Evolutionary conservation across 2,329 filamentous ascomycete species (phyloP), one percentile per base, ranked within the genome.

Genomic region (Sporothrix variecibatus): DNA sequence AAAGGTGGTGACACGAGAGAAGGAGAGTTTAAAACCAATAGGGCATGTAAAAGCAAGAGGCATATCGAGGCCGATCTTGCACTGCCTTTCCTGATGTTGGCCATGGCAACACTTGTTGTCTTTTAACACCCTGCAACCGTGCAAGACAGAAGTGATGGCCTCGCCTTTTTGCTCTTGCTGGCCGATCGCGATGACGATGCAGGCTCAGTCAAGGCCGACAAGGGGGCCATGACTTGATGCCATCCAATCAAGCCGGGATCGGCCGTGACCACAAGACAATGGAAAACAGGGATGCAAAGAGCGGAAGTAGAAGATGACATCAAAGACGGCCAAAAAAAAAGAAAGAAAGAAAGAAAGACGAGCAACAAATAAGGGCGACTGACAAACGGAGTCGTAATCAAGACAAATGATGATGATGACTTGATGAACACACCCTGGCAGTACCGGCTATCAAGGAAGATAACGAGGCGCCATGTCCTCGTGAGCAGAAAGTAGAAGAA

Each of bases 151-250:
- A 20, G 40, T 7, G n/a, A 28, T 2, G 43, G 1, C 43, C 12
- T 3, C 28, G 40, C 7, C 7, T 51, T 51, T 40, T 31, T 46
- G 9, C 20, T 38, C 38, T 26, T 12, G n/a, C n/a, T 38, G 43
- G 28, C 23, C 46, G 46, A 38, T 69, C 67, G 46, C 28, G 67
- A 69, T 69, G 67, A 40, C 46, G 31, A 53, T 23, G 20, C 43
- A 49, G 11, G 46, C 17, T 26, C 60, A 2, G 17, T 4, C 6
- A 38, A 15, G 31, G 40, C 9, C 8, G 34, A 34, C 34, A 34
- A 34, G 8, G 34, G 34, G 34, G 34, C 8, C 4, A 23, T 34
- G 67, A 23, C 43, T 34, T 12, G 20, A 34, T 53, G 46, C 20
- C 11, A 28, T 53, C 46, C 67, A 69, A 56, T 69, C 28, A 69